Evolutionary conservation across 129 eudicot genomes (phyloP), one percentile per base, ranked within the genome.

Genomic region (Calendula officinalis): DNA sequence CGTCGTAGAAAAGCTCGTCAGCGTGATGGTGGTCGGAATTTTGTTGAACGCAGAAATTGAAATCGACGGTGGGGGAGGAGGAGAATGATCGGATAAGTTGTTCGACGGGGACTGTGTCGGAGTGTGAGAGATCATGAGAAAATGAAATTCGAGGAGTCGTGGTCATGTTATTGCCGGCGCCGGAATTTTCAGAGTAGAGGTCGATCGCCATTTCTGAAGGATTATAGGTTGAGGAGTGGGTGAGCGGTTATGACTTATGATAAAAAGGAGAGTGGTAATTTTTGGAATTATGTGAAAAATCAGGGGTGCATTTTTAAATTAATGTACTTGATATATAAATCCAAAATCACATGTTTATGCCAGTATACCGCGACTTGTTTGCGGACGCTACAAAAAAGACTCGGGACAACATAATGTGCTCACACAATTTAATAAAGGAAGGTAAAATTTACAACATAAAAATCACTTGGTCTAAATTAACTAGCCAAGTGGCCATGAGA

Each of bases 141-240:
- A 91, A 91, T 3, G 97, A 91, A 50, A 91, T 87, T 10, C 97
- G 62, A 5, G 97, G 97, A 68, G 94, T 84, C 54, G 79, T 72
- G 0, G 64, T 72, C 33, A 54, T 56, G 62, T 62, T 73, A 13
- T 10, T 59, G 39, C 60, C 54, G 46, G 76, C 46, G 71, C 60
- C 67, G 46, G 92, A 48, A 42, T 71, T 84, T 33, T 91, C 97
- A 3, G 86, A 75, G 70, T 58, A 80, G 47, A 86, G 68, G 58
- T 91, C 86, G 5, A 87, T 62, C 16, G 90, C 86, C 97, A 87
- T 87, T 62, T 47, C 62, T 47, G 38, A 59, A 38, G 34, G 66
- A n/a, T 53, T 30, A 5, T 37, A 36, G 13, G 40, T 5, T 15
- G 13, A 16, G 38, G 36, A 52, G 38, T 34, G 40, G 33, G 68